Evolutionary conservation across 768 basidiomycete genomes (phyloP).

Genomic region (Sarcomyxa edulis): DNA sequence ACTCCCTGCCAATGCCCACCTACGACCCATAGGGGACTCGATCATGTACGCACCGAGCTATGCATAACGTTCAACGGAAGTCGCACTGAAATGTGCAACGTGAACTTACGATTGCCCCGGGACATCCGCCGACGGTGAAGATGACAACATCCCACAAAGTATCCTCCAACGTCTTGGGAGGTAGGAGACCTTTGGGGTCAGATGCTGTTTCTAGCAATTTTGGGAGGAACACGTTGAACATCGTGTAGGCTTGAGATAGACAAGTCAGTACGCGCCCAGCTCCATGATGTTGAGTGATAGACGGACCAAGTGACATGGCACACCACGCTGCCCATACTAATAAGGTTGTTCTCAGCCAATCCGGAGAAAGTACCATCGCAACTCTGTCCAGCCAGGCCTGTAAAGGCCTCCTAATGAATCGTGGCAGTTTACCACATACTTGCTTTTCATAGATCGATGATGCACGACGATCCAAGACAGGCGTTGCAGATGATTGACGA

Average conservation of each 20-base stretch:
- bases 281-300: not conserved
- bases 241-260: conserved; percentile 59
- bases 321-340: conserved; percentile 80
- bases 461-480: no score
- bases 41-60: conserved; percentile 86
- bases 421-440: conserved; percentile 41
- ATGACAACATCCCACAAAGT: conserved; percentile 84
- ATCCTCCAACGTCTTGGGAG: conserved; percentile 43
- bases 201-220: conserved; percentile 71
- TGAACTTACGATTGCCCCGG: conserved; percentile 69
- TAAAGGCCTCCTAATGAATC: conserved; percentile 53
- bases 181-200: conserved; percentile 9
- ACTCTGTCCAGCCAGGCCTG: conserved; percentile 67
- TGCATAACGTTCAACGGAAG: not conserved
- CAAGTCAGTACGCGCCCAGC: conserved; percentile 5
- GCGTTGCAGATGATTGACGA: not conserved
- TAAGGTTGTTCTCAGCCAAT: conserved; percentile 74
- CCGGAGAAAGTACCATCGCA: conserved; percentile 62
- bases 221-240: conserved; percentile 91
- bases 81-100: conserved; percentile 1
- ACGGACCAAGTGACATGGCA: conserved; percentile 68
- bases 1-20: conserved; percentile 67
- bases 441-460: conserved; percentile 41
- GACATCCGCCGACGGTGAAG: conserved; percentile 80
- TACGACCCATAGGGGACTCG: conserved; percentile 62